Conservation (phyloP, 441 rosid species). For the Mallotus japonicus region DNA sequence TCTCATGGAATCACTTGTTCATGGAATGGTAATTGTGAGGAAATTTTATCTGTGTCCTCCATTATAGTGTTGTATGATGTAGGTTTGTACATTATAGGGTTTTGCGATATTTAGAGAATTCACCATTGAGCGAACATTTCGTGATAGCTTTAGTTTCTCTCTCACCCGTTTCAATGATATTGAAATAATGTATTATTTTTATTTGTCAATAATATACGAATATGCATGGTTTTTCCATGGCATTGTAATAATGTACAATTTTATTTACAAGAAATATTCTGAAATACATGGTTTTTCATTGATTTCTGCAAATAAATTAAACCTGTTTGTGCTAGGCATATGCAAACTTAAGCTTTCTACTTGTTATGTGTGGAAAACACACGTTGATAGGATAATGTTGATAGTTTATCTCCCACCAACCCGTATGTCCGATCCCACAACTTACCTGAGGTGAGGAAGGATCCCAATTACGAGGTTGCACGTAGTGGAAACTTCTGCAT, state of each 20-base stretch:
- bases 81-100: slow-evolving; percentile 33
- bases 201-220: neutral
- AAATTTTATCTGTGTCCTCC: slow-evolving; percentile 27
- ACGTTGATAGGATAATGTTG: no score
- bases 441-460: no score
- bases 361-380: no score
- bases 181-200: neutral
- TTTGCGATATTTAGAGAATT: slow-evolving; percentile 1
- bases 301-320: no score
- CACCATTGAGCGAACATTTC: neutral
- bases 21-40: slow-evolving; percentile 26
- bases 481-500: neutral
- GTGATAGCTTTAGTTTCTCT: slow-evolving; percentile 3
- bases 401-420: no score
- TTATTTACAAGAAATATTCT: no score
- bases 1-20: slow-evolving; percentile 8
- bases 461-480: neutral
- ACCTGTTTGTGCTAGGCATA: neutral
- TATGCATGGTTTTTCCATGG: neutral
- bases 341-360: neutral
- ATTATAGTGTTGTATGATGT: slow-evolving; percentile 24
- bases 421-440: no score
- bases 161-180: neutral
- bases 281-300: no score
- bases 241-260: no score